These are phyloP conservation scores for Sparassis latifolia DNA, from an alignment of 1,284 basidiomycete species.

Conservation along the genomic window DNA sequence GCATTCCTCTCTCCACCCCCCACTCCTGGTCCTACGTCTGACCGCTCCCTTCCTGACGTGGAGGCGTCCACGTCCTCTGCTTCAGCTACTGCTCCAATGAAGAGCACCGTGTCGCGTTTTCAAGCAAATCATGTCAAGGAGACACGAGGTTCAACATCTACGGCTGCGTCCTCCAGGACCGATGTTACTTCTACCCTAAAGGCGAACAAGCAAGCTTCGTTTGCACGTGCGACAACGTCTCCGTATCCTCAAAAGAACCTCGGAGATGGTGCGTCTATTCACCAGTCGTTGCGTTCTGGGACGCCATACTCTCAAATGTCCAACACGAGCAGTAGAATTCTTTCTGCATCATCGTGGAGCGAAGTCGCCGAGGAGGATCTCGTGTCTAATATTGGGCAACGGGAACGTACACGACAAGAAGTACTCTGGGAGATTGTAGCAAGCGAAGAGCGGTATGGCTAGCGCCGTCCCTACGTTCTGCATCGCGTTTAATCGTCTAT, in stretches of 20 bases:
- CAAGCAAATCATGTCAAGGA: slow-evolving; percentile 66
- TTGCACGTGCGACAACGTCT: slow-evolving; percentile 55
- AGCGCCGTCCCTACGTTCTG: slow-evolving; percentile 1
- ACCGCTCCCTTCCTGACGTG: slow-evolving; percentile 30
- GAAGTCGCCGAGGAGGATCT: slow-evolving; percentile 94
- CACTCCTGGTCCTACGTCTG: slow-evolving; percentile 40
- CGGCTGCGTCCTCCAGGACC: slow-evolving; percentile 37
- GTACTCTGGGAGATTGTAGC: slow-evolving; percentile 98
- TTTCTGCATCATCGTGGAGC: slow-evolving; percentile 87
- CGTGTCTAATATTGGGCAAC: slow-evolving; percentile 85
- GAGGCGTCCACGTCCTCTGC: slow-evolving; percentile 29
- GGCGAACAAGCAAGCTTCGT: slow-evolving; percentile 44
- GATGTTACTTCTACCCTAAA: slow-evolving; percentile 35
- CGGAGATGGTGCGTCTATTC: slow-evolving; percentile 44
- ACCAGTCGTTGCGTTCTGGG: slow-evolving; percentile 63
- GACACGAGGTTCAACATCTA: slow-evolving; percentile 58
- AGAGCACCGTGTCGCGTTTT: slow-evolving; percentile 69
- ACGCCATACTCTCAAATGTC: slow-evolving; percentile 78
- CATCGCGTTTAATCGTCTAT: slow-evolving; percentile 8
- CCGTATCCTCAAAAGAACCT: slow-evolving; percentile 50
- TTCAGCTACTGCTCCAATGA: slow-evolving; percentile 30
- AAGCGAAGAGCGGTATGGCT: slow-evolving; percentile 84
- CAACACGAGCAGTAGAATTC: slow-evolving; percentile 57
- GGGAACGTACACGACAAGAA: slow-evolving; percentile 94
- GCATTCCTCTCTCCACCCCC: slow-evolving; percentile 77